Evolutionary conservation across 2,329 filamentous ascomycete genomes (phyloP).

Genomic region (Cordyceps cateniannulata): DNA sequence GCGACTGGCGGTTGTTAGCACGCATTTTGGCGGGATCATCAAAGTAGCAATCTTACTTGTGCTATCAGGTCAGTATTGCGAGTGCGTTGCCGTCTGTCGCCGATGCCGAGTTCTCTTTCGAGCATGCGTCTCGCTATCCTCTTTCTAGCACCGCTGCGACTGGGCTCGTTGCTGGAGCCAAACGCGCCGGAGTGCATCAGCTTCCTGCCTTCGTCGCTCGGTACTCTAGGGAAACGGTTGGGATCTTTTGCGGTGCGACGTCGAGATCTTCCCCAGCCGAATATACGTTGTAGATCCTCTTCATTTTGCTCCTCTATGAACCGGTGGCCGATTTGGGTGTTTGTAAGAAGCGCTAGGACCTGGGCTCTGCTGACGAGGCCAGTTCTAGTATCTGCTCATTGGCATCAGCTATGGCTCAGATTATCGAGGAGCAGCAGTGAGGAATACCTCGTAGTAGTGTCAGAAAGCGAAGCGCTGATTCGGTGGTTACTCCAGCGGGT

Average conservation of each 20-base stretch:
- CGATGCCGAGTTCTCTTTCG: slow-evolving; percentile 74
- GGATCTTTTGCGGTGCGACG: slow-evolving; percentile 38
- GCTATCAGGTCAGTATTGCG: slow-evolving; percentile 60
- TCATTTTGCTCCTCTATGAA: slow-evolving; percentile 33
- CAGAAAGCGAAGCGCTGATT: slow-evolving; percentile 19
- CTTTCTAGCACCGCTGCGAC: slow-evolving; percentile 47
- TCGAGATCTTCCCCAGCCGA: slow-evolving; percentile 38
- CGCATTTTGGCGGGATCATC: not conserved
- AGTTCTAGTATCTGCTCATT: slow-evolving; percentile 20
- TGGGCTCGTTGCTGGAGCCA: slow-evolving; percentile 57
- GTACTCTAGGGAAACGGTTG: slow-evolving; percentile 71
- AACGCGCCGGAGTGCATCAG: slow-evolving; percentile 81
- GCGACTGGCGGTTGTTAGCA: slow-evolving; percentile 39
- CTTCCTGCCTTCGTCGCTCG: slow-evolving; percentile 66
- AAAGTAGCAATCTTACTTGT: slow-evolving; percentile 44
- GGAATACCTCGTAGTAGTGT: slow-evolving; percentile 25
- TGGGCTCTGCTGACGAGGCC: slow-evolving; percentile 30
- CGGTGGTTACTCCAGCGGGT: slow-evolving; percentile 9
- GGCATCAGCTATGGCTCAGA: not conserved
- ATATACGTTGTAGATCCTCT: slow-evolving; percentile 23
- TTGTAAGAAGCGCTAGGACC: slow-evolving; percentile 34
- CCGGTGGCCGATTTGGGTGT: slow-evolving; percentile 30
- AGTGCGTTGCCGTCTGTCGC: slow-evolving; percentile 50
- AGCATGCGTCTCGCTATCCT: slow-evolving; percentile 62
- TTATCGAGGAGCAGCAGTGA: not conserved